Base-by-base conservation (phyloP, 2,329 filamentous ascomycete genomes). In the Sclerotinia nivalis region DNA sequence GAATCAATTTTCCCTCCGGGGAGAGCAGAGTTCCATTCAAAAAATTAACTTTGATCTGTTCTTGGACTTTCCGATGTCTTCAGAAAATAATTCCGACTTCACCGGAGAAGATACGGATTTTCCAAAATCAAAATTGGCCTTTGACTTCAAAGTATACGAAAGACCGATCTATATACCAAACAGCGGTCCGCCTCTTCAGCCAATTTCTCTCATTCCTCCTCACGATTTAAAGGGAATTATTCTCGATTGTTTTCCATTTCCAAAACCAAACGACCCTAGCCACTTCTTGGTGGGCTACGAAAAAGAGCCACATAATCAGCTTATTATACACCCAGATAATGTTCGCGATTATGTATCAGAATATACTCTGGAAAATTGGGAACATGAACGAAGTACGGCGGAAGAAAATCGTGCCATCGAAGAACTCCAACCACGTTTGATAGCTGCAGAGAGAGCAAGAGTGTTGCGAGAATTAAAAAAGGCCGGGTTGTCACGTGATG, bases 271-370 rank as follows among this genome's bases (percentile, higher is more conserved):
- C 3, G 49, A 66, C 43, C 54, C 62, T 43, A 72, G 76, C 8
- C 61, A 64, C 13, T 77, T 76, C 52, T 60, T 78, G n/a, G 75
- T 78, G 9, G 70, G 71, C 12, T 76, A 73, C 47, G 56, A 71
- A 28, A 62, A 73, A 12, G 68, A 74, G 20, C 77, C 75, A 22
- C 80, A 84, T 10, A 81, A 88, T 71, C 82, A 83, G 64, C 87
- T 89, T 70, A 78, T 86, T 2, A 81, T 90, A 73, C 75, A 83
- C 74, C 80, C 82, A 80, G 69, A 81, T 78, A 71, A 81, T 9
- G 73, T 88, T 8, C 80, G 85, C 18, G 84, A 89, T 45, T 89
- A 88, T 72, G 87, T 90, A 10, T 88, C 87, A 0, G 84, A 85
- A 2, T 79, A 81, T 15, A 82, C 81, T 13, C 74, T 88, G 4